Evolutionary conservation across 2,329 filamentous ascomycete genomes (phyloP), one percentile per base, ranked within the genome.

Genomic region (Esteya vermicola): DNA sequence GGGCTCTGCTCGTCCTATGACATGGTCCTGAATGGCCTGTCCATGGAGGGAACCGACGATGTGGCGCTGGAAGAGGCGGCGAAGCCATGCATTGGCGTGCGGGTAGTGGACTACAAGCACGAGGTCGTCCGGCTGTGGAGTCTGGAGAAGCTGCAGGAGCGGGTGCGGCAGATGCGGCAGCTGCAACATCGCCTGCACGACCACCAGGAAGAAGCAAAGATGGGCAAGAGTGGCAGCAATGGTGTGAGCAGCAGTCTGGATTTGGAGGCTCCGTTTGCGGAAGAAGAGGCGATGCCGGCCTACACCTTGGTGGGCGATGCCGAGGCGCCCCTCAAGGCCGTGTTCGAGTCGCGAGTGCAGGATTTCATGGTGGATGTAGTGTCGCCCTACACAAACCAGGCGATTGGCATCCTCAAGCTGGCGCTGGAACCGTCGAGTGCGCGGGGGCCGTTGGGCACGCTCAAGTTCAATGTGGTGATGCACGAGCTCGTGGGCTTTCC

Each of bases 381-480:
- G 34, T 96, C 88, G 1, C 88, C 89, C 3, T 93, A 94, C 52
- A 98, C 91, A 0, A 83, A 81, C 21, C 86, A 86, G 51, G 84
- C 85, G 9, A 76, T 96, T 44, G 91, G 89, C 33, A 89, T 95
- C 41, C 75, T 98, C 48, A 84, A 86, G 52, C 65, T 98, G 28
- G 89, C 89, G 0, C 64, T 98, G 7, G 91, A 98, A 54, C 91
- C 91, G 13, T 96, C 89, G 1, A 89, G 85, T 36, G 88, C 89
- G 3, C 80, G 93, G 52, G 89, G 88, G 4, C 91, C 91, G 13
- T 83, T 85, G 12, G 91, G 84, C 43, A 95, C 85, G 3, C 65
- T 96, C 43, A 98, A 96, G 56, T 98, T 98, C 63, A 98, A 96
- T 52, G 88, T 96, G 6, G 88, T 96, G 25, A 94, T 98, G 85